Evolutionary conservation across 495 filamentous ascomycete species (phyloP).

Genomic region (Daldinia vernicosa): DNA sequence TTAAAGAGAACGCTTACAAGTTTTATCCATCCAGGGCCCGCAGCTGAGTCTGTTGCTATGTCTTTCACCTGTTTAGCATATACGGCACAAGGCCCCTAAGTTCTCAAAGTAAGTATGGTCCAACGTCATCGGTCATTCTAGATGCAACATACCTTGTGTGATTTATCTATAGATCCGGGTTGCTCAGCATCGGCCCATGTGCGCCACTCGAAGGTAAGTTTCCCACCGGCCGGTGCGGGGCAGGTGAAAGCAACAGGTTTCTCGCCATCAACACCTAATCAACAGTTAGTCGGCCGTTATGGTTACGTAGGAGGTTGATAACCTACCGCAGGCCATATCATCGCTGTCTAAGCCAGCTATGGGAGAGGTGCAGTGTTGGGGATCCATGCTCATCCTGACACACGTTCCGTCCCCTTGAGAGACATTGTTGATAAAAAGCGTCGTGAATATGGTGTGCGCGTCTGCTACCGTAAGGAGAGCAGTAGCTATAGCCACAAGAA

Average conservation of each 20-base stretch:
- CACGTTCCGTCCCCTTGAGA: slow-evolving; percentile 74
- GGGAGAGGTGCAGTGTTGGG: slow-evolving; percentile 60
- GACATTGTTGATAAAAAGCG: slow-evolving; percentile 69
- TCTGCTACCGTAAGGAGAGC: slow-evolving; percentile 42
- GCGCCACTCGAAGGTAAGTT: slow-evolving; percentile 71
- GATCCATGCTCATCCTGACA: slow-evolving; percentile 69
- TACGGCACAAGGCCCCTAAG: slow-evolving; percentile 67
- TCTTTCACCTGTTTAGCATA: slow-evolving; percentile 73
- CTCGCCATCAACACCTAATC: slow-evolving; percentile 64
- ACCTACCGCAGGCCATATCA: slow-evolving; percentile 77
- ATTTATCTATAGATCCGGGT: slow-evolving; percentile 65
- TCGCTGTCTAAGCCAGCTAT: slow-evolving; percentile 60
- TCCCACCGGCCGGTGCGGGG: slow-evolving; percentile 59
- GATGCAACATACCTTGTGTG: slow-evolving; percentile 62
- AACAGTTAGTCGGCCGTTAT: slow-evolving; percentile 5
- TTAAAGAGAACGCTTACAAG: slow-evolving; percentile 50
- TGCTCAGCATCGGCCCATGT: slow-evolving; percentile 64
- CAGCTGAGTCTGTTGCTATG: slow-evolving; percentile 51
- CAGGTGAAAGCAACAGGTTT: slow-evolving; percentile 67
- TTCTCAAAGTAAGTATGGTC: not conserved
- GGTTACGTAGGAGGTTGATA: not conserved
- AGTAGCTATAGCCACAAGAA: slow-evolving; percentile 43
- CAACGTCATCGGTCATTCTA: not conserved
- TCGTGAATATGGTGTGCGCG: slow-evolving; percentile 74
- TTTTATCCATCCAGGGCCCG: slow-evolving; percentile 82